A percentile compares a stretch with the other conserved stretches of the same genome.
phyloP scores from a whole-genome alignment of 2,329 filamentous ascomycete genomes.

The Berkeleyomyces basicola region DNA sequence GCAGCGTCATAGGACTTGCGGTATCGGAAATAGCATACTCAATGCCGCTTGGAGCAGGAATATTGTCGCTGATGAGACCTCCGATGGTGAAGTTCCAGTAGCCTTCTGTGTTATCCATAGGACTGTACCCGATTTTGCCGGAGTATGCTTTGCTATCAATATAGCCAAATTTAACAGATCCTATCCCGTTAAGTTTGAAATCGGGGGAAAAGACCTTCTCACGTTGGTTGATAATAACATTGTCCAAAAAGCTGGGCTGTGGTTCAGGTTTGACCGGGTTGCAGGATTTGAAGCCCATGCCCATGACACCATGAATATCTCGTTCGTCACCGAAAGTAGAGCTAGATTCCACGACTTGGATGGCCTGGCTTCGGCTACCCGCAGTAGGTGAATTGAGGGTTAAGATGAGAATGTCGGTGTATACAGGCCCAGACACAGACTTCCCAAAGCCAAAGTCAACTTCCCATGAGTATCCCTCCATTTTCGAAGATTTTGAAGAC shows the following conservation, averaged over 20 bases:
- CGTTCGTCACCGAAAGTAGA: constrained; percentile 21
- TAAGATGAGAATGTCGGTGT: constrained; percentile 26
- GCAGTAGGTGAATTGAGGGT: constrained; percentile 20
- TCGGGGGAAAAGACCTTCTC: not conserved
- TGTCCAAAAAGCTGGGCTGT: constrained; percentile 29
- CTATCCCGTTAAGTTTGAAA: too few relatives aligned
- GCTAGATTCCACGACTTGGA: constrained; percentile 28
- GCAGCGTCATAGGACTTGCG: constrained; percentile 47
- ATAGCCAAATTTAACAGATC: constrained; percentile 19
- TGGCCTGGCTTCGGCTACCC: constrained; percentile 25
- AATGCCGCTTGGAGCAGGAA: not conserved
- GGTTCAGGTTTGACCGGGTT: constrained; percentile 27
- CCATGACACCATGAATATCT: constrained; percentile 25
- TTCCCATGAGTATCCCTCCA: constrained; percentile 25
- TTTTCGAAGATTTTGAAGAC: constrained; percentile 24
- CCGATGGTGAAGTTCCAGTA: constrained; percentile 24
- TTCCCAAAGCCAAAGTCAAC: constrained; percentile 31
- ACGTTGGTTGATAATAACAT: too few relatives aligned
- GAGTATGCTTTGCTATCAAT: constrained; percentile 41
- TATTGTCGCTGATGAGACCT: constrained; percentile 16
- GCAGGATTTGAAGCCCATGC: constrained; percentile 27
- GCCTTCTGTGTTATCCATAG: constrained; percentile 27
- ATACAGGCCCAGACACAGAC: constrained; percentile 27
- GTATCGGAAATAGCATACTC: constrained; percentile 30
- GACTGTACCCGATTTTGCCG: constrained; percentile 39